Conservation (phyloP, 768 basidiomycete species). For the Tylopilus felleus region DNA sequence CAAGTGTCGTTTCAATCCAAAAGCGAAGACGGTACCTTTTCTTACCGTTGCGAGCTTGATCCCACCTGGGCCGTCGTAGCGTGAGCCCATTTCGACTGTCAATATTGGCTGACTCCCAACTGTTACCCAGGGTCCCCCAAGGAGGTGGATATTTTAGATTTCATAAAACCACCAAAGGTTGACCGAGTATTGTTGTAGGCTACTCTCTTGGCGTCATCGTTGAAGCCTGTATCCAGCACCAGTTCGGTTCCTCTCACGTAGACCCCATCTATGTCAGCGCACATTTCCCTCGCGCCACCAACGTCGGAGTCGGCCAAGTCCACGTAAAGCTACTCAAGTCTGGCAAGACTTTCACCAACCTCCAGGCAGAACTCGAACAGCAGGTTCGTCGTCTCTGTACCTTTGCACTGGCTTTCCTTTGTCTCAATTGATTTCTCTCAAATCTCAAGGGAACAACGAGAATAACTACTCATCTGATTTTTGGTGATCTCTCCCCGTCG, state of each 20-base stretch:
- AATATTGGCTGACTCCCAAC: background rate
- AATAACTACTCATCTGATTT: conserved; percentile 54
- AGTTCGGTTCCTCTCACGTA: conserved; percentile 43
- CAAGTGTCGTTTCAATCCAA: conserved; percentile 17
- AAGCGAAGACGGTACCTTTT: conserved; percentile 18
- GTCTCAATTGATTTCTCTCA: background rate
- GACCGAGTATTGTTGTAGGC: conserved; percentile 35
- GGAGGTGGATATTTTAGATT: conserved; percentile 39
- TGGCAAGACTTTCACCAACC: conserved; percentile 53
- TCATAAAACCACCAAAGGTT: background rate
- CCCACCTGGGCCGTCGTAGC: conserved; percentile 43
- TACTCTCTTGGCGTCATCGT: conserved; percentile 55
- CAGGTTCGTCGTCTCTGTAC: conserved; percentile 35
- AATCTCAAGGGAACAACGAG: conserved; percentile 40
- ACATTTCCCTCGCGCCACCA: conserved; percentile 51
- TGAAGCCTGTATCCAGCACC: conserved; percentile 51
- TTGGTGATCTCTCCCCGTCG: conserved; percentile 43
- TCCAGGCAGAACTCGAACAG: conserved; percentile 60
- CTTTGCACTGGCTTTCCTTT: background rate
- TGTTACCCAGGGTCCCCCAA: conserved; percentile 43
- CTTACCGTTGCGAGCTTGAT: conserved; percentile 38
- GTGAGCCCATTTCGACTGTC: conserved; percentile 23
- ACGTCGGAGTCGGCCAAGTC: conserved; percentile 42
- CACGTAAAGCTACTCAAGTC: conserved; percentile 45
- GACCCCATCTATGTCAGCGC: conserved; percentile 62